A percentile compares a stretch with the other conserved stretches of the same genome.
Evolutionary conservation across 495 filamentous ascomycete genomes (phyloP).

Genomic region (Penicillium ucsense): DNA sequence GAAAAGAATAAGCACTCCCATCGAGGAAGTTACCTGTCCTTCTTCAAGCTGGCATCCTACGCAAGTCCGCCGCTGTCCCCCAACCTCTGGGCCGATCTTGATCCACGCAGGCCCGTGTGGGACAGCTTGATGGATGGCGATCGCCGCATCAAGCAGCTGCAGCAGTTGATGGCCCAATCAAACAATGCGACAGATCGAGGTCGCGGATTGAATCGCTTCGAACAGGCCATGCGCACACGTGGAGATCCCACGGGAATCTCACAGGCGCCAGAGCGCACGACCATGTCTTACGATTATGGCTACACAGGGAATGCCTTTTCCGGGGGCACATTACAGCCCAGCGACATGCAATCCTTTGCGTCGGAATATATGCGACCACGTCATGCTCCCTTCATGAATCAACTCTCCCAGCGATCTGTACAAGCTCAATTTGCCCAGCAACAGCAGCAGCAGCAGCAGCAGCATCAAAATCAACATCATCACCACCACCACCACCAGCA

Average conservation of each 20-base stretch:
- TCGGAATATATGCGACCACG: slow-evolving; percentile 22
- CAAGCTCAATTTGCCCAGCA: slow-evolving; percentile 5
- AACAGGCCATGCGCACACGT: slow-evolving; percentile 29
- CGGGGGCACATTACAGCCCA: slow-evolving; percentile 30
- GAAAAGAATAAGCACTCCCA: not conserved
- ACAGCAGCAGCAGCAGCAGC: slow-evolving; percentile 12
- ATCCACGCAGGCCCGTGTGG: slow-evolving; percentile 35
- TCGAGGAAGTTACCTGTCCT: too few relatives aligned
- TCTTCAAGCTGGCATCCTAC: slow-evolving; percentile 52
- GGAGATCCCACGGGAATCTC: slow-evolving; percentile 25
- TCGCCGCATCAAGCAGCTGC: slow-evolving; percentile 59
- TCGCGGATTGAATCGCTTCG: slow-evolving; percentile 25
- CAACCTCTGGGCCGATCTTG: slow-evolving; percentile 42
- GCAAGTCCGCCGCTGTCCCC: slow-evolving; percentile 49
- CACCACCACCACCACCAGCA: not conserved
- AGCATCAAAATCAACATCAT: slow-evolving; percentile 6
- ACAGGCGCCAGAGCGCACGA: slow-evolving; percentile 23
- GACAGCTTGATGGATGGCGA: slow-evolving; percentile 59
- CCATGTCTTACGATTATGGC: slow-evolving; percentile 34
- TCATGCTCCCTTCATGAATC: not conserved
- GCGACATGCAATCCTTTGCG: slow-evolving; percentile 35
- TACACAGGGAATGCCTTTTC: slow-evolving; percentile 34
- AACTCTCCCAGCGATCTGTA: not conserved
- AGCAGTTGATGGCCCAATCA: slow-evolving; percentile 27
- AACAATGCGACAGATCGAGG: slow-evolving; percentile 13